A percentile compares a stretch with the other conserved stretches of the same genome.
These are phyloP conservation scores for Claviceps monticola DNA, from an alignment of 2,329 filamentous ascomycete genomes.

Conservation along the genomic window DNA sequence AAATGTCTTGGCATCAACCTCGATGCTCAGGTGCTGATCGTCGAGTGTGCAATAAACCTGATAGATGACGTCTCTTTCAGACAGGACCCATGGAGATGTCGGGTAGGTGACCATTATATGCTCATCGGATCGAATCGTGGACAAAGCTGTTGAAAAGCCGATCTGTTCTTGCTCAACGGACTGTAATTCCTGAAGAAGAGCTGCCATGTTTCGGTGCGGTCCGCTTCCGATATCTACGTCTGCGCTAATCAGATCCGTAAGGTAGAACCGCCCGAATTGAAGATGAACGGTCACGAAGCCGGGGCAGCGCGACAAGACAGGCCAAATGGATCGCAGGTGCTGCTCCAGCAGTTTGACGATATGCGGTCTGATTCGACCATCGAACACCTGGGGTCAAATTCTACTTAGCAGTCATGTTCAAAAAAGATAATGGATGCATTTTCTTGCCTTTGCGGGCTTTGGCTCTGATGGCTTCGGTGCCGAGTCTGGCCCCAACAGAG, in stretches of 20 bases:
- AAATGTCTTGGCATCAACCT: conserved; percentile 15
- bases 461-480: not conserved
- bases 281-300: conserved; percentile 13
- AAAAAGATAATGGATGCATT: no score
- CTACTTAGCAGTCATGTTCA: no score
- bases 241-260: conserved; percentile 10
- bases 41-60: conserved; percentile 13
- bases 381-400: no score
- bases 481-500: not conserved
- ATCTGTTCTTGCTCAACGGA: conserved; percentile 5
- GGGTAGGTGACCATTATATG: conserved; percentile 2
- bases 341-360: conserved; percentile 7
- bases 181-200: conserved; percentile 2
- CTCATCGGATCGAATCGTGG: conserved; percentile 14
- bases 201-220: conserved; percentile 7
- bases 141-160: conserved; percentile 16
- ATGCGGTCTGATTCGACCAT: conserved; percentile 3
- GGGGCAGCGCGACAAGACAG: conserved; percentile 11
- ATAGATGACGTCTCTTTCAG: conserved; percentile 12
- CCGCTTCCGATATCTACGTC: conserved; percentile 11
- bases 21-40: conserved; percentile 9
- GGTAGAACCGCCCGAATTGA: conserved; percentile 17
- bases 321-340: conserved; percentile 6
- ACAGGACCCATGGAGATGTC: conserved; percentile 9
- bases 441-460: not conserved